Evolutionary conservation across 805 yeast genomes (phyloP), one percentile per base, ranked within the genome.

Genomic region (Candida boidinii): DNA sequence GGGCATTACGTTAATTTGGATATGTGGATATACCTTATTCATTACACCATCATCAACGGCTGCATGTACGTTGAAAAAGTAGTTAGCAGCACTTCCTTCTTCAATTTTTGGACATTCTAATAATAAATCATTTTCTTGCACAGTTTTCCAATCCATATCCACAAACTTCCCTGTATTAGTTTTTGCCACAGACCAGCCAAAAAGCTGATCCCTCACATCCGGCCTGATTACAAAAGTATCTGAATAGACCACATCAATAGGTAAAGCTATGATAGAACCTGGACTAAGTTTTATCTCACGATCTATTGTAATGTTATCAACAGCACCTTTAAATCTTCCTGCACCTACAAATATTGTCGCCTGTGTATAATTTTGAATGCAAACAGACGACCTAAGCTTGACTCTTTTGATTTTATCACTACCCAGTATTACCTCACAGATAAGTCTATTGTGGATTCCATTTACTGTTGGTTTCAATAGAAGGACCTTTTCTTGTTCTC

Each of bases 21-120:
- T 70, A 46, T 84, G 92, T 0, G 98, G 98, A 48, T 85, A 94
- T 1, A 83, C 68, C 41, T 84, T 94, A n/a, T 69, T 64, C n/a
- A n/a, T n/a, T n/a, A n/a, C n/a, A n/a, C n/a, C n/a, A 13, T 60
- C 52, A 41, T 81, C 75, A 53, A 57, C 80, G 28, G 61, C 55
- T 1, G 90, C 86, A 43, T 73, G 80, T 0, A 80, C 81, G 43
- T 82, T 90, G 57, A 83, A 79, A 45, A 70, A 79, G 51, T 62
- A 38, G 49, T 44, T 49, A 18, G 42, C 46, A 1, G 50, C 59
- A 17, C 64, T 73, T 1, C 53, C 49, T 1, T 49, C 42, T 3
- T 51, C 54, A 2, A 50, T 44, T 1, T 77, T 60, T 0, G 65
- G 59, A 49, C 97, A 92, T 25, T 70, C 69, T 17, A 88, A 49